phyloP scores from a whole-genome alignment of 2,329 filamentous ascomycete species.

The Penicillium sp. region DNA sequence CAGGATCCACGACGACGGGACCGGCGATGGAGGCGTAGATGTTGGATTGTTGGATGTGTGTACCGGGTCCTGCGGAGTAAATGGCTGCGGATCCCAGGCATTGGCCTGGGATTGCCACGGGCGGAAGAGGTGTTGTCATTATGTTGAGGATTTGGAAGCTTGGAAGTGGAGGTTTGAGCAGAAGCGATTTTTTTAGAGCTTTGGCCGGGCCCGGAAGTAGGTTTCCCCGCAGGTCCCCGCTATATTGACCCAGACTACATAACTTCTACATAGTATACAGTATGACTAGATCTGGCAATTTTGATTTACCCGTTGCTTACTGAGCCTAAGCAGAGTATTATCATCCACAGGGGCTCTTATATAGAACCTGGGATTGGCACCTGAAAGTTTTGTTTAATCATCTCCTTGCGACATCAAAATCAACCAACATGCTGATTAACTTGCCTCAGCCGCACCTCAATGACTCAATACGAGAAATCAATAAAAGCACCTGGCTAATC shows the following conservation, averaged over 20 bases:
- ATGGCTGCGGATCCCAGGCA: constrained; percentile 66
- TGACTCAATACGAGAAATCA: no score
- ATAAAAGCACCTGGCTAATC: no score
- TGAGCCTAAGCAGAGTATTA: no score
- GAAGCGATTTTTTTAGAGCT: constrained; percentile 2
- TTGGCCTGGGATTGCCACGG: constrained; percentile 76
- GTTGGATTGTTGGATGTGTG: constrained; percentile 72
- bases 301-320: no score
- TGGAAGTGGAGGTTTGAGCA: neutral
- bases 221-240: constrained; percentile 9
- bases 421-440: no score
- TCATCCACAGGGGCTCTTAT: no score
- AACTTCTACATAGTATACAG: neutral
- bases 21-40: constrained; percentile 84
- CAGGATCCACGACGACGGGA: constrained; percentile 58
- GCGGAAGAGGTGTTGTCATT: constrained; percentile 38
- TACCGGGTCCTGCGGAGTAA: constrained; percentile 75
- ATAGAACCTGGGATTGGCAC: no score
- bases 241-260: neutral
- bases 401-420: no score
- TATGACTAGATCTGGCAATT: no score
- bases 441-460: no score
- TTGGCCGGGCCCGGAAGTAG: constrained; percentile 10
- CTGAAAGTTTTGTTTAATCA: no score
- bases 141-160: neutral